phyloP scores from a whole-genome alignment of 1,139 yeast species.

The Taiozyma onychis region DNA sequence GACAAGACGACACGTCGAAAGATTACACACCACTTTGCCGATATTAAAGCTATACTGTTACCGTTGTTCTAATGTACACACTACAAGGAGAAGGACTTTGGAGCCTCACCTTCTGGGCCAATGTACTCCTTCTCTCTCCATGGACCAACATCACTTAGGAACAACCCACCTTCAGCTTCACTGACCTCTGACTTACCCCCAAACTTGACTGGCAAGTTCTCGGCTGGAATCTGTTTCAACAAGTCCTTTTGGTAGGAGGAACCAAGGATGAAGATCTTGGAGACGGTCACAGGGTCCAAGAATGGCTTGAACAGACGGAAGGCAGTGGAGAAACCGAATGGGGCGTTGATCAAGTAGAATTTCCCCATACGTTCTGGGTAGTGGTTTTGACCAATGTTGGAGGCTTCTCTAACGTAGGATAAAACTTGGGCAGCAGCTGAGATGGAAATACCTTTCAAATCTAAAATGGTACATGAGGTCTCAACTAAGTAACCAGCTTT shows the following conservation, averaged over 20 bases:
- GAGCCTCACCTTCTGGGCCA: slow-evolving; percentile 86
- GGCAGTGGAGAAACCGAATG: slow-evolving; percentile 94
- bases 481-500: slow-evolving; percentile 72
- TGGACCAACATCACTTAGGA: slow-evolving; percentile 89
- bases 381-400: slow-evolving; percentile 90
- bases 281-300: slow-evolving; percentile 96
- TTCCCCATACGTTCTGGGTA: slow-evolving; percentile 99
- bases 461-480: slow-evolving; percentile 94
- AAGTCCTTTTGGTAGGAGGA: slow-evolving; percentile 73
- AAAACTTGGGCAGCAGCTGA: slow-evolving; percentile 80
- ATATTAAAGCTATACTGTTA: not conserved
- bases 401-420: slow-evolving; percentile 86
- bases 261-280: slow-evolving; percentile 87
- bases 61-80: not conserved
- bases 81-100: slow-evolving; percentile 40
- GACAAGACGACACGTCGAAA: not conserved
- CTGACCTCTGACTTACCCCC: slow-evolving; percentile 75
- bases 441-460: slow-evolving; percentile 88
- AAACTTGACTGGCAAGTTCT: slow-evolving; percentile 84
- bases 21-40: not conserved
- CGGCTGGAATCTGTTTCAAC: slow-evolving; percentile 87
- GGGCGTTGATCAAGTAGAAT: slow-evolving; percentile 92
- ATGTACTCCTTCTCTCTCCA: slow-evolving; percentile 88
- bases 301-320: slow-evolving; percentile 88
- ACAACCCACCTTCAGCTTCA: slow-evolving; percentile 71